phyloP scores from a whole-genome alignment of 495 filamentous ascomycete genomes.

The Hypoxylon lenormandii region DNA sequence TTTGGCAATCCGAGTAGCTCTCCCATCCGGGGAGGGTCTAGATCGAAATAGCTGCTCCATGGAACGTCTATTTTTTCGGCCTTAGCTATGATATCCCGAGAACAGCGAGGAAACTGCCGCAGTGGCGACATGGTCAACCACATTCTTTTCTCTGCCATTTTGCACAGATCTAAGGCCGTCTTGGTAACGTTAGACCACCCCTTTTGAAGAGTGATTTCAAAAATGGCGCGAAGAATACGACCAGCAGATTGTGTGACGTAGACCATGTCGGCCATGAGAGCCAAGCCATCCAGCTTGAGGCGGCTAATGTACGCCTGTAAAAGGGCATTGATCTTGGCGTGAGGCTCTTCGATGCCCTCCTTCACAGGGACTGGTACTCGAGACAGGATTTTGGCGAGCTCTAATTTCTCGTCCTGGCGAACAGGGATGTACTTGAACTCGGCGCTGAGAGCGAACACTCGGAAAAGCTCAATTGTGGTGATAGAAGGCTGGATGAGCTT shows the following conservation, averaged over 20 bases:
- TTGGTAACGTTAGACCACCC: conserved; percentile 95
- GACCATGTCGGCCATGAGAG: conserved; percentile 97
- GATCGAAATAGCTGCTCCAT: conserved; percentile 92
- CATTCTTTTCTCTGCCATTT: conserved; percentile 99
- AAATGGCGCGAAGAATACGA: conserved; percentile 93
- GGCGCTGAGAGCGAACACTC: conserved; percentile 95
- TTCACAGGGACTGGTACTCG: conserved; percentile 96
- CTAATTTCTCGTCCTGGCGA: conserved; percentile 95
- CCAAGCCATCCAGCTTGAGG: conserved; percentile 91
- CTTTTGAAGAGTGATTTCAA: conserved; percentile 95
- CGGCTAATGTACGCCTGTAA: conserved; percentile 96
- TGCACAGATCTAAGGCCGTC: conserved; percentile 92
- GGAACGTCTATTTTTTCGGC: conserved; percentile 94
- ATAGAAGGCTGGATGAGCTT: conserved; percentile 93
- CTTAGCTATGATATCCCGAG: conserved; percentile 87
- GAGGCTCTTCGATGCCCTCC: conserved; percentile 95
- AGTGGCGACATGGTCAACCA: conserved; percentile 98
- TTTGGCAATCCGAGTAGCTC: conserved; percentile 93
- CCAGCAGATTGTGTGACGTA: conserved; percentile 98
- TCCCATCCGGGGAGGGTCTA: conserved; percentile 96
- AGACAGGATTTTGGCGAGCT: conserved; percentile 88
- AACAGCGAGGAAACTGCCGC: conserved; percentile 85
- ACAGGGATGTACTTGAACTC: conserved; percentile 99
- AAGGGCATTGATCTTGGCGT: conserved; percentile 98
- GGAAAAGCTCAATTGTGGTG: conserved; percentile 92